Conservation (phyloP, 73 alveolate genomes). For the Breviolum minutum region DNA sequence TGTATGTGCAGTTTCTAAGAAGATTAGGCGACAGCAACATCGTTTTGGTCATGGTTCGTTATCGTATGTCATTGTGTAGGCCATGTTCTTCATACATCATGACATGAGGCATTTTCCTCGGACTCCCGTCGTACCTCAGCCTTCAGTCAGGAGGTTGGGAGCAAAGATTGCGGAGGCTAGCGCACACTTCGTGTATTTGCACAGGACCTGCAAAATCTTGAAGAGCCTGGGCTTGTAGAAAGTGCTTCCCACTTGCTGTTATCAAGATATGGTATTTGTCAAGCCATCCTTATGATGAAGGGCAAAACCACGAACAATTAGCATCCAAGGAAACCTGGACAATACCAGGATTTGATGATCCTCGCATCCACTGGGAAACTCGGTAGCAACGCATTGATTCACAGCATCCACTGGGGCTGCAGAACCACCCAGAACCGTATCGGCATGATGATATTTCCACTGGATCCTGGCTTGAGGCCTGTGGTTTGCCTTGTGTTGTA, state of each 20-base stretch:
- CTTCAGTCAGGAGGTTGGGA: background rate
- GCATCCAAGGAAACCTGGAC: slow-evolving; percentile 66
- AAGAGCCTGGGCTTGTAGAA: slow-evolving; percentile 35
- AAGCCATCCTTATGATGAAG: background rate
- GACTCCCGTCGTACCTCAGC: background rate
- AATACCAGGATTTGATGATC: slow-evolving; percentile 87
- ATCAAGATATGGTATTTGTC: no score
- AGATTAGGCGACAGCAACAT: no score
- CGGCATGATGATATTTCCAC: background rate
- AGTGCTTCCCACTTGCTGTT: background rate
- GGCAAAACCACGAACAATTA: background rate
- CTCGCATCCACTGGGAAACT: slow-evolving; percentile 70
- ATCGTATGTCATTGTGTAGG: no score
- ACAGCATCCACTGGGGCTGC: no score
- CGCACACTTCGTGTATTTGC: slow-evolving; percentile 20
- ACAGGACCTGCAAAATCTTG: slow-evolving; percentile 63
- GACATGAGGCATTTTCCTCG: no score
- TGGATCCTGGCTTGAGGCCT: no score
- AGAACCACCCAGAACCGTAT: no score
- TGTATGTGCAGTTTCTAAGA: no score
- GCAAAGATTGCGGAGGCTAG: background rate
- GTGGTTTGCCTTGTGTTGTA: no score
- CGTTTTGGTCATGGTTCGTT: no score
- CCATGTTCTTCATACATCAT: no score
- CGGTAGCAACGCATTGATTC: background rate